Conservation (phyloP, 306 rosid species). For the Rubus parviflorus region DNA sequence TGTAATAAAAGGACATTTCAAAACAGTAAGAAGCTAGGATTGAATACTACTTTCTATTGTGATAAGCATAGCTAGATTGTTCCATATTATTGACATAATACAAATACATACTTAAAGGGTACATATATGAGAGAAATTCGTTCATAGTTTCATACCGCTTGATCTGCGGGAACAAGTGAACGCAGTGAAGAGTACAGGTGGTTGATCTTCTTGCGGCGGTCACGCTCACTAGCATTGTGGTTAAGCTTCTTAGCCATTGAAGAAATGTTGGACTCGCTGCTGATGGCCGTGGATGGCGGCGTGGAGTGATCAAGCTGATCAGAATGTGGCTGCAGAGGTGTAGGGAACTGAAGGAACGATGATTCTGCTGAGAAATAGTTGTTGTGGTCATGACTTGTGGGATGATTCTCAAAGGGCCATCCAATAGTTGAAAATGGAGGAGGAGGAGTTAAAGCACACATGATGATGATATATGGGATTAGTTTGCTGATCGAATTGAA, state of each 20-base stretch:
- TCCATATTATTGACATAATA: too few species aligned
- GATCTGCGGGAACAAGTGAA: conserved; percentile 60
- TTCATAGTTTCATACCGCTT: conserved; percentile 38
- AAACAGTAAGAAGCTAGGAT: background rate
- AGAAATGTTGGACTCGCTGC: background rate
- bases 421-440: conserved; percentile 30
- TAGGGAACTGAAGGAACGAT: conserved; percentile 7
- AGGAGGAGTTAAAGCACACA: conserved; percentile 41
- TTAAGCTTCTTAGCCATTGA: conserved; percentile 52
- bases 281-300: conserved; percentile 16
- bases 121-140: background rate
- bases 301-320: conserved; percentile 10
- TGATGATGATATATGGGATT: background rate
- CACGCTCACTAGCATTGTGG: conserved; percentile 86
- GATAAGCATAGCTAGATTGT: too few species aligned
- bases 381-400: conserved; percentile 5
- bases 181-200: conserved; percentile 66
- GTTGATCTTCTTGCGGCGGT: conserved; percentile 83
- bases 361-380: conserved; percentile 25
- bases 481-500: background rate
- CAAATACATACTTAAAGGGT: too few species aligned
- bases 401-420: conserved; percentile 30
- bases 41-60: background rate
- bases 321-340: conserved; percentile 8
- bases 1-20: background rate